Base-by-base conservation (phyloP, 345 rosid species). In the Gossypium arboreum region DNA sequence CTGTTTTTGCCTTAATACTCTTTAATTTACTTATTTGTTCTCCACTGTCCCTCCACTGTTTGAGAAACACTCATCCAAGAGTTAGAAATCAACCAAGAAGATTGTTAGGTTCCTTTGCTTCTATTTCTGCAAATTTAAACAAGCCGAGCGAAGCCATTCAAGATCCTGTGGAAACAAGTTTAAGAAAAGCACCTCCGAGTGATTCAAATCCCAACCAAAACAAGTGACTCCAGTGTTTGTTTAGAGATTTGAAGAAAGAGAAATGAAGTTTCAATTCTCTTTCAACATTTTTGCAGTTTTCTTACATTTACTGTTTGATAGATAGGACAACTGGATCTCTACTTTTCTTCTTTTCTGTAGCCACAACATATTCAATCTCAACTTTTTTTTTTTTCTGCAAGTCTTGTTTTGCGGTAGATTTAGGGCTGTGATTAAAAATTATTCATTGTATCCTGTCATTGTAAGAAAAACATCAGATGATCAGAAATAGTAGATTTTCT, bases 131-230 rank as follows among this genome's bases (percentile, higher is more conserved):
- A 22, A 73, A 72, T 66, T 24, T 18, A 72, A 79, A 60, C 78
- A 83, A 79, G 78, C 24, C 44, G 29, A 66, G 45, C 22, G 75
- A 54, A 29, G 82, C 84, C 18, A 22, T 9, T 69, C 62, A 73
- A 72, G 79, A 76, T 75, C 71, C 80, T n/a, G 66, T 78, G 80
- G 85, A 77, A 71, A 76, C 83, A 29, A 85, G 84, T 78, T 83
- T 87, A 11, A 79, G 77, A 76, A 81, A 78, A 65, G 89, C 85
- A 13, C 90, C 91, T 0, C 80, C 81, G 45, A 89, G 86, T 48
- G 81, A 34, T 67, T 75, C 90, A 47, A 89, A 87, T 79, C 91
- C 93, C 44, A 81, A 72, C 59, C 87, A 83, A 76, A 89, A 87
- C 86, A 80, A 84, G 84, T 78, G 68, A 80, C 51, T 61, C 70